Conservation (phyloP, 495 filamentous ascomycete genomes). For the Daldinia loculata region DNA sequence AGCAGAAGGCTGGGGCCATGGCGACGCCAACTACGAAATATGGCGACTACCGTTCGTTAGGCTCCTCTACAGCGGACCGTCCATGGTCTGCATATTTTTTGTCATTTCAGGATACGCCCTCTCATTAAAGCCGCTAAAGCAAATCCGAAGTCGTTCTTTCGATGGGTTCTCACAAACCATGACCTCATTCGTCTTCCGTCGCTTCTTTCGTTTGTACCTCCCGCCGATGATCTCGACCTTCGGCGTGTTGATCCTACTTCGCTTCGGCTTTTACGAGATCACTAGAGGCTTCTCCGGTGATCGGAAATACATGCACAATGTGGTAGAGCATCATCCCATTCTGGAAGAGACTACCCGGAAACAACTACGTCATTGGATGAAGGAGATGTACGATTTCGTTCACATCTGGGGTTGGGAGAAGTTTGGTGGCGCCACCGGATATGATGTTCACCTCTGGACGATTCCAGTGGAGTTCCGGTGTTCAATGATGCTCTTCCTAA, state of each 20-base stretch:
- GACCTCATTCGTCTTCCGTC: conserved; percentile 73
- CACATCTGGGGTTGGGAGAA: conserved; percentile 54
- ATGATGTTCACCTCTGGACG: conserved; percentile 76
- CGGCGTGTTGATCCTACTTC: conserved; percentile 64
- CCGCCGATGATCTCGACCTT: conserved; percentile 68
- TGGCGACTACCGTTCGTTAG: conserved; percentile 73
- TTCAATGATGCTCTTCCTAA: conserved; percentile 71
- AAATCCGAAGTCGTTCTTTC: conserved; percentile 58
- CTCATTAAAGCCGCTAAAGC: conserved; percentile 69
- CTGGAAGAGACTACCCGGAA: conserved; percentile 31
- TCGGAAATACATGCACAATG: conserved; percentile 49
- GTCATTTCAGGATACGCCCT: conserved; percentile 79
- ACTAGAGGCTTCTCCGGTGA: conserved; percentile 53
- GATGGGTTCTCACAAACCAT: conserved; percentile 49
- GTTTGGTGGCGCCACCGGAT: conserved; percentile 56
- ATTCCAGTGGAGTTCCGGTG: conserved; percentile 75
- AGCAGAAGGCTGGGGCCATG: conserved; percentile 52
- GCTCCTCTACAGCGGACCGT: conserved; percentile 71
- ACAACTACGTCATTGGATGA: conserved; percentile 49
- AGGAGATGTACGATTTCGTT: conserved; percentile 49
- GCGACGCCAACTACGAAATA: conserved; percentile 49
- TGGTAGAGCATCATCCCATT: conserved; percentile 53
- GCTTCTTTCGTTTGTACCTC: conserved; percentile 71
- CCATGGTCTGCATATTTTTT: conserved; percentile 80
- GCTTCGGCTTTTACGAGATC: conserved; percentile 59